phyloP scores from a whole-genome alignment of 176 grass and related monocot species.

The Lolium perenne region DNA sequence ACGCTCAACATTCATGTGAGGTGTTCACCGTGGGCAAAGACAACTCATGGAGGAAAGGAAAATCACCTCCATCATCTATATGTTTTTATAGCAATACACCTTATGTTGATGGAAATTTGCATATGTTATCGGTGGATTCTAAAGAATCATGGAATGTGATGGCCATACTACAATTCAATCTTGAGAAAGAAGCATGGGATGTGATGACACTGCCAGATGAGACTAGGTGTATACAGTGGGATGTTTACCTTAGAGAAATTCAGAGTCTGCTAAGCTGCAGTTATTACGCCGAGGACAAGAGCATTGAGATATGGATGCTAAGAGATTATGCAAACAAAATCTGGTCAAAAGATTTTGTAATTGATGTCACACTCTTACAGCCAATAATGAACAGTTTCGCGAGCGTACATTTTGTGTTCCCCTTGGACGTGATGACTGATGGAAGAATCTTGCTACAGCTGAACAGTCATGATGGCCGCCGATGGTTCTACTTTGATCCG shows the following conservation, averaged over 20 bases:
- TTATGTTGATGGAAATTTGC: not conserved
- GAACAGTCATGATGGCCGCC: not conserved
- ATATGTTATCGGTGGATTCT: not conserved
- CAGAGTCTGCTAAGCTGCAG: not conserved
- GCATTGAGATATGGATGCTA: not conserved
- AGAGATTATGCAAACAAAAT: not conserved
- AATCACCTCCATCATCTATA: not conserved
- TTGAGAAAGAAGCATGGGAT: slow-evolving; percentile 7
- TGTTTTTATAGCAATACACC: not conserved
- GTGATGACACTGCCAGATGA: not conserved
- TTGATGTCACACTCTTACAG: not conserved
- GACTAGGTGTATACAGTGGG: not conserved
- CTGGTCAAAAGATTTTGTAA: slow-evolving; percentile 3
- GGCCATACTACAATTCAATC: not conserved
- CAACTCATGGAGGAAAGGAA: not conserved
- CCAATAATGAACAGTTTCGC: not conserved
- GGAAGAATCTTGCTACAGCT: slow-evolving; percentile 4
- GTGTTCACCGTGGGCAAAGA: not conserved
- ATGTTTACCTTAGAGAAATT: not conserved
- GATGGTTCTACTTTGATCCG: not conserved
- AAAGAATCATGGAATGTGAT: not conserved
- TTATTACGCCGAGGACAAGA: not conserved
- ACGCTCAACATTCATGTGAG: not conserved
- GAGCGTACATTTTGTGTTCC: not conserved
- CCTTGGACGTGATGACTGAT: not conserved